phyloP scores from a whole-genome alignment of 176 grass and related monocot genomes.

The Carex cristatella region DNA sequence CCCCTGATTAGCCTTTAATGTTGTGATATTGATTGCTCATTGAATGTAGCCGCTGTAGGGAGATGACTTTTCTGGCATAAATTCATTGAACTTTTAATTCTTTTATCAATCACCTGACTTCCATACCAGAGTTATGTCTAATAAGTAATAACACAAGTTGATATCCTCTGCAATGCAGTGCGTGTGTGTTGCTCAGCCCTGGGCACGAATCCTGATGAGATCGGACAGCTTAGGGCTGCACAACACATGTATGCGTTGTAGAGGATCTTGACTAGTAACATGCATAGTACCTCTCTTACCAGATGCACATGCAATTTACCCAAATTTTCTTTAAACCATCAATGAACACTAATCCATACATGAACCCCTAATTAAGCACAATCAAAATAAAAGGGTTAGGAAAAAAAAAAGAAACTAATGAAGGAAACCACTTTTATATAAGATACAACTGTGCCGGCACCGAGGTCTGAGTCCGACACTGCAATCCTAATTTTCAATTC shows the following conservation, averaged over 20 bases:
- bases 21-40: conserved; percentile 4
- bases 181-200: neutral
- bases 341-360: no score
- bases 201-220: neutral
- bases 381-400: no score
- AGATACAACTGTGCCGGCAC: no score
- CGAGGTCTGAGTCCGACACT: no score
- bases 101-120: neutral
- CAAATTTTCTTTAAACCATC: no score
- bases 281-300: no score
- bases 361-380: no score
- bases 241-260: neutral
- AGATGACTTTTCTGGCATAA: neutral
- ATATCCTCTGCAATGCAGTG: neutral
- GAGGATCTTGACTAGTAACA: neutral
- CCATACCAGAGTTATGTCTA: neutral
- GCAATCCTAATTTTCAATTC: no score
- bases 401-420: no score
- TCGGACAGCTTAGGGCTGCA: neutral
- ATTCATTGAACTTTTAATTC: neutral
- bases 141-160: neutral
- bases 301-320: no score
- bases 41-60: neutral
- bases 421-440: no score
- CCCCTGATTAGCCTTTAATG: conserved; percentile 4